Percentiles rank a stretch among this genome's conserved stretches.
phyloP scores from a whole-genome alignment of 2,329 filamentous ascomycete species.

The Fusarium marasasianum region DNA sequence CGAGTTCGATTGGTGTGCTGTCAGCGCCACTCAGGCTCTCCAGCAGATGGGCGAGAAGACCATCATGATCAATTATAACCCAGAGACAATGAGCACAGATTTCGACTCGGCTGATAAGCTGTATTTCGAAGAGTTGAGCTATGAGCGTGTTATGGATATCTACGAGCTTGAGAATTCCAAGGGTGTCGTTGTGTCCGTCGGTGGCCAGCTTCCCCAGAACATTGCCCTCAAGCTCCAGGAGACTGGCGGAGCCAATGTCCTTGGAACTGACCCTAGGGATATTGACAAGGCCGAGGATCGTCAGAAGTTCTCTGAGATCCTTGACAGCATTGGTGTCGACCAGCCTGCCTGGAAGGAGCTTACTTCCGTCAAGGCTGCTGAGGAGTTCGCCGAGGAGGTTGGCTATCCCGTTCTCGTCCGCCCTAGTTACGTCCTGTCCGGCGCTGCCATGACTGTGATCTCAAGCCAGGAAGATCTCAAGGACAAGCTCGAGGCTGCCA shows the following conservation, averaged over 20 bases:
- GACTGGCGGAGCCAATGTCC: constrained; percentile 85
- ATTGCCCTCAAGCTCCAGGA: constrained; percentile 95
- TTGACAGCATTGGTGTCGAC: constrained; percentile 96
- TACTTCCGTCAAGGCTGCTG: constrained; percentile 87
- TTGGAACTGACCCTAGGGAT: constrained; percentile 91
- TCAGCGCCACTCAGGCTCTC: constrained; percentile 86
- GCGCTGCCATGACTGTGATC: constrained; percentile 98
- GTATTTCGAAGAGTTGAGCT: constrained; percentile 97
- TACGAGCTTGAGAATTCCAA: constrained; percentile 89
- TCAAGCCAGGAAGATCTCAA: constrained; percentile 87
- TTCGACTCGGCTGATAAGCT: constrained; percentile 89
- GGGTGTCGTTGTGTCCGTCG: constrained; percentile 94
- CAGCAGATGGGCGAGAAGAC: constrained; percentile 94
- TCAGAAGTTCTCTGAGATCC: constrained; percentile 97
- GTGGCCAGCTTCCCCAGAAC: constrained; percentile 96
- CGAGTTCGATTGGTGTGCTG: constrained; percentile 98
- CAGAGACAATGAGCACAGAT: constrained; percentile 84
- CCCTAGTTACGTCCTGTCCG: constrained; percentile 94
- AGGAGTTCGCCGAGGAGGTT: constrained; percentile 84
- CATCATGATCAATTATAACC: constrained; percentile 95
- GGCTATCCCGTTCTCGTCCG: constrained; percentile 95
- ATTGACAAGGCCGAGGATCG: constrained; percentile 98
- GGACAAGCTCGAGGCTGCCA: constrained; percentile 92
- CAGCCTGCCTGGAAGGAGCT: constrained; percentile 99
- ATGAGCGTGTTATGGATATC: constrained; percentile 98